phyloP scores from a whole-genome alignment of 2,329 filamentous ascomycete species.

The Cryoendolithus antarcticus region DNA sequence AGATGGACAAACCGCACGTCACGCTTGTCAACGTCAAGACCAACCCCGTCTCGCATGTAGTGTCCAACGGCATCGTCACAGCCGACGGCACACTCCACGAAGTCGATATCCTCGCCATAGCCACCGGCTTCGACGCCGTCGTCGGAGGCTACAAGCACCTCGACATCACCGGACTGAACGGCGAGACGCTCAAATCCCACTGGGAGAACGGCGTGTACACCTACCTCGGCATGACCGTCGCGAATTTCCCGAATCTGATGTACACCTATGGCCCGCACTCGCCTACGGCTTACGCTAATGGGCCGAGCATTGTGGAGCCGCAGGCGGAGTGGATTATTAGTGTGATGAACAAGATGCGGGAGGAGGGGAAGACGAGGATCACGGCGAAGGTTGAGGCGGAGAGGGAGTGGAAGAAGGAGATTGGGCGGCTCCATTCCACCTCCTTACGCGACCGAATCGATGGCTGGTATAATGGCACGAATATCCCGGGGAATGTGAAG shows the following conservation, averaged over 20 bases:
- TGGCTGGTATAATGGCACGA: conserved; percentile 28
- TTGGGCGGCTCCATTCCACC: conserved; percentile 17
- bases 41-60: conserved; percentile 30
- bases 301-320: conserved; percentile 32
- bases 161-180: conserved; percentile 21
- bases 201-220: conserved; percentile 31
- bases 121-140: conserved; percentile 33
- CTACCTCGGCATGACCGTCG: conserved; percentile 27
- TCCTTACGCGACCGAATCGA: conserved; percentile 20
- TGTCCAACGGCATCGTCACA: conserved; percentile 31
- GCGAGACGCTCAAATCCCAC: conserved; percentile 29
- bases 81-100: conserved; percentile 26
- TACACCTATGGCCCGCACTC: conserved; percentile 33
- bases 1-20: conserved; percentile 30
- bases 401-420: conserved; percentile 27
- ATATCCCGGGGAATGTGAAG: conserved; percentile 30
- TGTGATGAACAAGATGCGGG: conserved; percentile 26
- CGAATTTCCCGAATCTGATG: conserved; percentile 20
- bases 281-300: conserved; percentile 35
- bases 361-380: conserved; percentile 27
- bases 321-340: conserved; percentile 36
- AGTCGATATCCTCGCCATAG: conserved; percentile 32
- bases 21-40: conserved; percentile 30
- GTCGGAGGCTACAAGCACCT: conserved; percentile 26
- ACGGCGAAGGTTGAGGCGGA: conserved; percentile 31